phyloP scores from a whole-genome alignment of 192 early-diverging fungal genomes.

The Backusella australiensis region DNA sequence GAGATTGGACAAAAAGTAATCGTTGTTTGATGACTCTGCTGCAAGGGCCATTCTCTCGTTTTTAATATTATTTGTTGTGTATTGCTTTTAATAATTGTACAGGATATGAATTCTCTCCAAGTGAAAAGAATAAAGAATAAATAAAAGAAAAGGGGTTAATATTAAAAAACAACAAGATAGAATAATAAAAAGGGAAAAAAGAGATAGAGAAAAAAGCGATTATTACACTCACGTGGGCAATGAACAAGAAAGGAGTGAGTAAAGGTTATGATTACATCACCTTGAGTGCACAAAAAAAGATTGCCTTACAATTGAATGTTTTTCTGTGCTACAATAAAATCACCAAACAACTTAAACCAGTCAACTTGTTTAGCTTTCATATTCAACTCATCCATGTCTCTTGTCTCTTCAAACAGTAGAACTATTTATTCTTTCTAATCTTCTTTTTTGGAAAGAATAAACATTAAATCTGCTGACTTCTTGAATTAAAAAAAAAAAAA shows the following conservation, averaged over 20 bases:
- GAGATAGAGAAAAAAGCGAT: not conserved
- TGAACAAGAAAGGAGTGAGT: not conserved
- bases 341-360: not conserved
- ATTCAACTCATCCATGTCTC: too few species aligned
- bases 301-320: not conserved
- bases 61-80: not conserved
- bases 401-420: too few species aligned
- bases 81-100: not conserved
- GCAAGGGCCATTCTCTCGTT: not conserved
- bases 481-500: not conserved
- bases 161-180: not conserved
- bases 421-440: not conserved
- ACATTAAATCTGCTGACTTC: not conserved
- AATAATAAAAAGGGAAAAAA: not conserved
- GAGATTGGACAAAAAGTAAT: slow-evolving; percentile 1
- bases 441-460: not conserved
- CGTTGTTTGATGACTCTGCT: not conserved
- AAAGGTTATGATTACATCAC: not conserved
- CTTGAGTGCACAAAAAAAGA: not conserved
- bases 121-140: not conserved
- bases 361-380: not conserved
- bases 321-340: not conserved
- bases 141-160: not conserved
- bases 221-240: not conserved
- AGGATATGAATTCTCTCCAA: not conserved